Evolutionary conservation across 148 eudicot genomes (phyloP).

Genomic region (Tetragonia tetragonoides): DNA sequence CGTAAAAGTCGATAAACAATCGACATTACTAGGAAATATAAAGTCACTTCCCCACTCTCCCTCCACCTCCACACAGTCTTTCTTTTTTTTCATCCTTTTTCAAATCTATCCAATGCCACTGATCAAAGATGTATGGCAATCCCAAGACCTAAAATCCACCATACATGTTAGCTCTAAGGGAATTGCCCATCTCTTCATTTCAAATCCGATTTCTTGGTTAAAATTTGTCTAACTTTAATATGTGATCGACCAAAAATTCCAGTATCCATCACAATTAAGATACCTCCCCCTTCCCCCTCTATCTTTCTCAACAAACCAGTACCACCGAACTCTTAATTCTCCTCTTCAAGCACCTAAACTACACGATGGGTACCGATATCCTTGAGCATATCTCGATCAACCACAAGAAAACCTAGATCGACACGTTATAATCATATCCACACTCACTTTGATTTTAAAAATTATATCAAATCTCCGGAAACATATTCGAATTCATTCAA

Average conservation of each 20-base stretch:
- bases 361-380: neutral
- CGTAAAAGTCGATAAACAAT: too few relatives aligned
- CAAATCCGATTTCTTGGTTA: neutral
- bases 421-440: too few relatives aligned
- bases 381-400: neutral
- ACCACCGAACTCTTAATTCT: too few relatives aligned
- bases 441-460: too few relatives aligned
- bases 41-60: neutral
- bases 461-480: too few relatives aligned
- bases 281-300: neutral
- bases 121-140: neutral
- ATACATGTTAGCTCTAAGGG: too few relatives aligned
- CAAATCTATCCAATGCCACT: neutral
- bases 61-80: neutral
- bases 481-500: too few relatives aligned
- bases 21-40: neutral
- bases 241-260: neutral
- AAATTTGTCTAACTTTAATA: neutral
- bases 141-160: too few relatives aligned
- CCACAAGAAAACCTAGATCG: too few relatives aligned
- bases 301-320: neutral
- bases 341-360: neutral
- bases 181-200: neutral
- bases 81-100: neutral
- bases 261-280: neutral